Conservation (phyloP, 1,139 yeast genomes). For the Geotrichum reessii region DNA sequence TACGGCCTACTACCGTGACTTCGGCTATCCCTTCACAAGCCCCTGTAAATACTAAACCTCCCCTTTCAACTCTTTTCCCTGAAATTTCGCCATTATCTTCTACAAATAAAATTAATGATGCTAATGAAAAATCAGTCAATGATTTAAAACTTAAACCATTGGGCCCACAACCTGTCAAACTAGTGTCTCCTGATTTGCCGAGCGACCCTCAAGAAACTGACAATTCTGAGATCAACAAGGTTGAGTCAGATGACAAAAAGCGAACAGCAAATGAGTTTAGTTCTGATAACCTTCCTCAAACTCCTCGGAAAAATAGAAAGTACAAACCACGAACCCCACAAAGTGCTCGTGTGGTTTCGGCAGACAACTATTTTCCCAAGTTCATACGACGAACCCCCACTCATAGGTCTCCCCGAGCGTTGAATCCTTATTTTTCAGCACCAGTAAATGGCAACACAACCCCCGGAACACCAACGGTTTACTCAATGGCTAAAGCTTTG, state of each 20-base stretch:
- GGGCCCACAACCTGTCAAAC: neutral
- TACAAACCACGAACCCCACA: constrained; percentile 5
- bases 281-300: neutral
- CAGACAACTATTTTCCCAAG: constrained; percentile 4
- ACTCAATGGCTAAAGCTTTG: constrained; percentile 49
- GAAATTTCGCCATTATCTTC: constrained; percentile 7
- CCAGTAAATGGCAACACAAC: neutral
- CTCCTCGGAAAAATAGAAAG: constrained; percentile 1
- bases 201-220: neutral
- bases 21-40: neutral
- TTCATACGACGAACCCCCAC: constrained; percentile 7
- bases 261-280: neutral
- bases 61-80: constrained; percentile 9
- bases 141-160: neutral
- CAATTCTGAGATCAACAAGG: neutral
- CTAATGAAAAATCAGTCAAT: neutral
- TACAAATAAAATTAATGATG: neutral
- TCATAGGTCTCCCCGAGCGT: neutral
- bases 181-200: neutral
- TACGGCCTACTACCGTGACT: constrained; percentile 2
- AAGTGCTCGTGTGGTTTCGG: constrained; percentile 5
- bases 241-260: neutral
- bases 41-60: neutral
- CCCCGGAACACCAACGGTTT: constrained; percentile 27
- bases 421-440: constrained; percentile 13